Conservation (phyloP, 108 stramenopile species). For the Mayamaea pseudoterrestris region DNA sequence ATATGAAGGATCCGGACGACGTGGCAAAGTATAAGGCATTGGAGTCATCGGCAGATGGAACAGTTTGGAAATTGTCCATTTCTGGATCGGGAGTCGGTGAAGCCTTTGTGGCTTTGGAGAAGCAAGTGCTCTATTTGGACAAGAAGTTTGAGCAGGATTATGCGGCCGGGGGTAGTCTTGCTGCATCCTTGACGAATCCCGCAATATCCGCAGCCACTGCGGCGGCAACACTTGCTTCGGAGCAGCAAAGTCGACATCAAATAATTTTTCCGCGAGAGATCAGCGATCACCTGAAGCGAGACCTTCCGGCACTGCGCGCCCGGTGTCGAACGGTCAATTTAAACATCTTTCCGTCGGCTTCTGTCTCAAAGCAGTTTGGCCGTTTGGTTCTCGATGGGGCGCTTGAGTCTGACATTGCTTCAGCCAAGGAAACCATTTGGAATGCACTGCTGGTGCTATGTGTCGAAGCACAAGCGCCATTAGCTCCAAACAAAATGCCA, state of each 20-base stretch:
- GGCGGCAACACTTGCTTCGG: background rate
- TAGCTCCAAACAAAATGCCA: slow-evolving; percentile 25
- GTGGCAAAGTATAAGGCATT: slow-evolving; percentile 33
- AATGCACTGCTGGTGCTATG: slow-evolving; percentile 37
- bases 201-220: background rate
- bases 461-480: slow-evolving; percentile 34
- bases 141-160: background rate
- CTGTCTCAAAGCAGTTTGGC: slow-evolving; percentile 71
- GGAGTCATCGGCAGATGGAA: slow-evolving; percentile 44
- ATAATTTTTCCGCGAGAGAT: slow-evolving; percentile 60
- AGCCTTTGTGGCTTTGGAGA: slow-evolving; percentile 46
- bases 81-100: slow-evolving; percentile 40
- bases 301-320: slow-evolving; percentile 35
- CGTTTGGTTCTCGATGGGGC: slow-evolving; percentile 36
- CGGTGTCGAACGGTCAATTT: slow-evolving; percentile 46
- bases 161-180: background rate
- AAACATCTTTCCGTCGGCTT: slow-evolving; percentile 58
- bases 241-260: slow-evolving; percentile 14
- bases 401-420: slow-evolving; percentile 27
- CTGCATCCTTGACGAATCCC: background rate
- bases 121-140: slow-evolving; percentile 27
- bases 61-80: slow-evolving; percentile 63
- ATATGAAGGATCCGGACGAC: slow-evolving; percentile 14
- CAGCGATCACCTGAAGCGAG: slow-evolving; percentile 48
- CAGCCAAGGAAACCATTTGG: slow-evolving; percentile 32